Conservation (phyloP, 2,329 filamentous ascomycete genomes). For the Xylariales sp. region DNA sequence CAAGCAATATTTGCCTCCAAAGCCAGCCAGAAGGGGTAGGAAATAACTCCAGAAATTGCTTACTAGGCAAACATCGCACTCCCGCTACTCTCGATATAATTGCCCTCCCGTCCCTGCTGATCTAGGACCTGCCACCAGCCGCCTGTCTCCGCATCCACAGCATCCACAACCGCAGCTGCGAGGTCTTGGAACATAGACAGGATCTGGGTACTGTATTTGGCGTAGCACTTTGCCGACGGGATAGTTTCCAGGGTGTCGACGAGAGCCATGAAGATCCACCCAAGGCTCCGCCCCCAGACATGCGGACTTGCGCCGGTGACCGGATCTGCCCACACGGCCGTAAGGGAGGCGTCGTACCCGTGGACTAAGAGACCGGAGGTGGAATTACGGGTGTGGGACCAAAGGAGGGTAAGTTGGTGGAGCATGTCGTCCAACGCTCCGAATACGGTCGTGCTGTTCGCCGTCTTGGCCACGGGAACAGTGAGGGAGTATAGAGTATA, state of each 20-base stretch:
- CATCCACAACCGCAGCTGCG: constrained; percentile 18
- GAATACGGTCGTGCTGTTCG: constrained; percentile 4
- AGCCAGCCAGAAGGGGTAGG: too few species aligned
- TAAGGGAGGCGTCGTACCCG: constrained; percentile 30
- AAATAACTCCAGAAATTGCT: too few species aligned
- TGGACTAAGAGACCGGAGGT: constrained; percentile 26
- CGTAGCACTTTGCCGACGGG: not conserved
- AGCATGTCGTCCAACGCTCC: constrained; percentile 23
- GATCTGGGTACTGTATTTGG: constrained; percentile 10
- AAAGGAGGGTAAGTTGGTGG: constrained; percentile 25
- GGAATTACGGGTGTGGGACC: constrained; percentile 19
- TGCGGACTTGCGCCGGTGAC: constrained; percentile 31
- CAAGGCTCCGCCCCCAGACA: constrained; percentile 32
- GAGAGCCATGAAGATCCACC: constrained; percentile 33
- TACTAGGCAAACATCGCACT: constrained; percentile 29
- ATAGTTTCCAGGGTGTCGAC: constrained; percentile 29
- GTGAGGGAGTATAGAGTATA: constrained; percentile 25
- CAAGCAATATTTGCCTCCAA: too few species aligned
- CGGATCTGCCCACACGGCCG: constrained; percentile 29
- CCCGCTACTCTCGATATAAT: constrained; percentile 27
- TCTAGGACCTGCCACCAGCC: constrained; percentile 35
- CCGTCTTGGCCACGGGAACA: not conserved
- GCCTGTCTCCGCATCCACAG: constrained; percentile 24
- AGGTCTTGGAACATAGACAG: constrained; percentile 18
- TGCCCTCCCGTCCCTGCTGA: constrained; percentile 17